Percentiles rank a stretch among this genome's conserved stretches.
These are phyloP conservation scores for Xerocomellus intermedius DNA, from an alignment of 768 basidiomycete genomes.

Conservation along the genomic window DNA sequence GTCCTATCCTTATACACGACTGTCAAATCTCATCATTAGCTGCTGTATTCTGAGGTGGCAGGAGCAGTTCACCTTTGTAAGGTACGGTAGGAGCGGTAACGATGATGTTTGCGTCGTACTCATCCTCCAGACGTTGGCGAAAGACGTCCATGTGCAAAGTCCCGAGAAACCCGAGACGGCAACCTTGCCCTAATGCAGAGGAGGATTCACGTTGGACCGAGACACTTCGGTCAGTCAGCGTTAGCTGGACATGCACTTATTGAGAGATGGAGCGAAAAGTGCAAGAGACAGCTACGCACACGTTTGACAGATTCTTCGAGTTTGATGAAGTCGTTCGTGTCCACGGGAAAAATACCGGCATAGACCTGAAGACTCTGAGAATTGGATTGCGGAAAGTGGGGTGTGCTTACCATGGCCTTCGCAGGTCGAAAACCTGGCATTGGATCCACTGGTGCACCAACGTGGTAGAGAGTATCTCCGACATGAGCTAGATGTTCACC, in stretches of 20 bases:
- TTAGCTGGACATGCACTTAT: conserved; percentile 49
- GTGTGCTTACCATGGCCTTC: conserved; percentile 78
- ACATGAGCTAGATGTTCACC: conserved; percentile 63
- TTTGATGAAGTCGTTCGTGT: conserved; percentile 87
- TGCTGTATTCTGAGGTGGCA: not conserved
- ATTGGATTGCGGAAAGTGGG: not conserved
- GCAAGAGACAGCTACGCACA: conserved; percentile 42
- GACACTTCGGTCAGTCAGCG: conserved; percentile 84
- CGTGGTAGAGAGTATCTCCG: conserved; percentile 87
- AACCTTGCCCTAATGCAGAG: conserved; percentile 92
- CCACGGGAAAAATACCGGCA: conserved; percentile 92
- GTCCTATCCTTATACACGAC: conserved; percentile 71
- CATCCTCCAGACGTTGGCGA: conserved; percentile 94
- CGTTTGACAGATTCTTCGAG: conserved; percentile 94
- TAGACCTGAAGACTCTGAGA: conserved; percentile 61
- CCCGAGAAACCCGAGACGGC: conserved; percentile 91
- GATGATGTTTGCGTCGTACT: conserved; percentile 92
- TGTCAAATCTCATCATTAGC: conserved; percentile 29
- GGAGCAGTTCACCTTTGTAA: conserved; percentile 60
- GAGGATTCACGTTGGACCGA: conserved; percentile 91
- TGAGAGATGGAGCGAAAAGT: conserved; percentile 7
- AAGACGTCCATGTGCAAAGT: conserved; percentile 97
- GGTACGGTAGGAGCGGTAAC: conserved; percentile 96
- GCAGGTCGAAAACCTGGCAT: conserved; percentile 90
- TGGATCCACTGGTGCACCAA: conserved; percentile 71